Base-by-base conservation (phyloP, 75 land plant species). In the Selaginella tamariscina region DNA sequence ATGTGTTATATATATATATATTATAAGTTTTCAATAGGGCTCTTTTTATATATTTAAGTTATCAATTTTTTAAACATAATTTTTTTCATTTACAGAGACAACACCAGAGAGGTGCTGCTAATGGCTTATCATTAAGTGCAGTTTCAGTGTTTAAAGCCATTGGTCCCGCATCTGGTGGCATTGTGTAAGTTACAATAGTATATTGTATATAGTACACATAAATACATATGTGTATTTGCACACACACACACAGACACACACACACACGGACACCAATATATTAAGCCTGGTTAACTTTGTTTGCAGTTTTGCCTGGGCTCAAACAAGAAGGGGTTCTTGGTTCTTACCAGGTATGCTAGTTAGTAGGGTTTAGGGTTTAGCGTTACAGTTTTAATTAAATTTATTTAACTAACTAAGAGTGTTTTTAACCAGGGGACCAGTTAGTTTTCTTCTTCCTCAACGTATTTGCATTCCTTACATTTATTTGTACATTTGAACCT, bases 81-180 rank as follows among this genome's bases (percentile, higher is more conserved):
- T 9, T 8, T 59, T 5, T 59, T 27, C 62, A 8, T n/a, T n/a
- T 8, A 59, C 26, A 59, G 62, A 26, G 8, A n/a, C 62, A 59
- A 59, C 21, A 21, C 62, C 27, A 59, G 62, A 59, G 62, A 26
- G 62, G 62, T 9, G 62, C 62, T n/a, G 62, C 62, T 2, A 59
- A 59, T 59, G 62, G 62, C 21, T 27, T 59, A 2, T 59, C 62
- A 9, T 23, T 59, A 5, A 59, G 62, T n/a, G 8, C 23, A 9
- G 62, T 59, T 8, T 59, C 62, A 2, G 62, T 59, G 62, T 59
- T 59, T n/a, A 31, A 56, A 70, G 28, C 32, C 13, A 22, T 57
- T 8, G 59, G 56, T n/a, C 18, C 31, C 1, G 64, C 30, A 28
- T 29, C 13, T 56, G 27, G 59, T 27, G 30, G 59, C 21, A 26